A percentile compares a stretch with the other conserved stretches of the same genome.
Evolutionary conservation across 441 rosid genomes (phyloP).

Genomic region (Euphorbia corollata): DNA sequence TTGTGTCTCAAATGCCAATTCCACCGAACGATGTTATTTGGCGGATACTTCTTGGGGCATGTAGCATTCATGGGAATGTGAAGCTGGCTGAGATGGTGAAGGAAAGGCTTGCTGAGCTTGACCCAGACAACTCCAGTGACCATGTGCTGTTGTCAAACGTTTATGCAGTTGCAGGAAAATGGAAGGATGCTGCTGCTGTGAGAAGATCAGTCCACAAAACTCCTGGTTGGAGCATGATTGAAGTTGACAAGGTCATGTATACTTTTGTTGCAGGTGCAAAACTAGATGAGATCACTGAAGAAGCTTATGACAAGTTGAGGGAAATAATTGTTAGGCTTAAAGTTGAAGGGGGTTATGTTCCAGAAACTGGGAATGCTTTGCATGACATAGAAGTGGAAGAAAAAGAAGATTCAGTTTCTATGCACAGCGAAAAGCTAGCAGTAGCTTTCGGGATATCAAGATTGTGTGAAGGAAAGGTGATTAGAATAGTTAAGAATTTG

Average conservation of each 20-base stretch:
- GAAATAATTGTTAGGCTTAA: conserved; percentile 50
- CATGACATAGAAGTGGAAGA: conserved; percentile 77
- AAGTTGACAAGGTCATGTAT: conserved; percentile 55
- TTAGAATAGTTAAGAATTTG: conserved; percentile 73
- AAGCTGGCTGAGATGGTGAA: conserved; percentile 55
- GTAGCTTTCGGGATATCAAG: conserved; percentile 63
- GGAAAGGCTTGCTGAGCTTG: conserved; percentile 46
- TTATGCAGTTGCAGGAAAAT: conserved; percentile 65
- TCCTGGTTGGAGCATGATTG: conserved; percentile 80
- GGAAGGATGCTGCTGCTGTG: conserved; percentile 59
- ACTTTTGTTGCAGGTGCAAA: conserved; percentile 54
- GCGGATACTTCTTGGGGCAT: conserved; percentile 85
- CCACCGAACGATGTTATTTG: conserved; percentile 53
- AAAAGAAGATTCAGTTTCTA: conserved; percentile 55
- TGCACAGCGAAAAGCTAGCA: conserved; percentile 81
- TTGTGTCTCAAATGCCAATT: conserved; percentile 54
- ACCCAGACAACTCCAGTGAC: conserved; percentile 55
- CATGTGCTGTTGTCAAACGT: conserved; percentile 60
- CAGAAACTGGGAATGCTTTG: conserved; percentile 49
- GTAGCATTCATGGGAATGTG: conserved; percentile 65
- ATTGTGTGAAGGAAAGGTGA: conserved; percentile 40
- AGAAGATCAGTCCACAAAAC: conserved; percentile 61
- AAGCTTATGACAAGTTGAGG: conserved; percentile 63
- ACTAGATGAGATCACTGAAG: conserved; percentile 29
- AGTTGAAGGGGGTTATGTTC: conserved; percentile 61